These are phyloP conservation scores for Cryphonectria nitschkei DNA, from an alignment of 2,329 filamentous ascomycete genomes.

Conservation along the genomic window DNA sequence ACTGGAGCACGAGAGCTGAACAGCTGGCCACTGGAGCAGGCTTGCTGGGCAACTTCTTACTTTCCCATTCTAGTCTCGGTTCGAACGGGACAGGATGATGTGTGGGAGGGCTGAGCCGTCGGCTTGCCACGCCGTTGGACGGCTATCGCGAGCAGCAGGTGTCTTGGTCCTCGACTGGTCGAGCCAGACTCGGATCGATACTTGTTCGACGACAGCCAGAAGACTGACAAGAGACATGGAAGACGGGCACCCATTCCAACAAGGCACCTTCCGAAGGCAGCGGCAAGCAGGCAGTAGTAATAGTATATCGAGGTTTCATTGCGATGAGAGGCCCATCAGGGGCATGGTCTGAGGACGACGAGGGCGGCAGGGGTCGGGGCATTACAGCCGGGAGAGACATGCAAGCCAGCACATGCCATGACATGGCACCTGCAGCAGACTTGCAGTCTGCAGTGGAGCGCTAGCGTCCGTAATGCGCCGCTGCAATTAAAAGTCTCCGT, in stretches of 20 bases:
- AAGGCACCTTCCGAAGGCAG: slow-evolving; percentile 6
- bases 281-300: not conserved
- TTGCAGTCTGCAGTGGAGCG: slow-evolving; percentile 26
- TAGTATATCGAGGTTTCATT: slow-evolving; percentile 20
- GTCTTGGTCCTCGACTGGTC: not conserved
- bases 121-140: not conserved
- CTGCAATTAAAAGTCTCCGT: slow-evolving; percentile 31
- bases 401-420: slow-evolving; percentile 26
- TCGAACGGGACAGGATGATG: not conserved
- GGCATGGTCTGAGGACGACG: slow-evolving; percentile 7
- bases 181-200: not conserved
- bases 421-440: slow-evolving; percentile 7
- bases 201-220: not conserved
- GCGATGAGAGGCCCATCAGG: slow-evolving; percentile 3
- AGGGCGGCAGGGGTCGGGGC: slow-evolving; percentile 14
- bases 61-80: not conserved
- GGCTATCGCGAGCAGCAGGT: not conserved
- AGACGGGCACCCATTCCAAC: not conserved
- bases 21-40: not conserved
- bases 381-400: slow-evolving; percentile 22
- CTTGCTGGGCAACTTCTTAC: not conserved
- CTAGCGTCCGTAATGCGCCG: slow-evolving; percentile 27
- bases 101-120: not conserved
- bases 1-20: not conserved
- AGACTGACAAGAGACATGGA: not conserved